Evolutionary conservation across 208 protist species (phyloP).

Genomic region (Herpetomonas samuelpessoai): DNA sequence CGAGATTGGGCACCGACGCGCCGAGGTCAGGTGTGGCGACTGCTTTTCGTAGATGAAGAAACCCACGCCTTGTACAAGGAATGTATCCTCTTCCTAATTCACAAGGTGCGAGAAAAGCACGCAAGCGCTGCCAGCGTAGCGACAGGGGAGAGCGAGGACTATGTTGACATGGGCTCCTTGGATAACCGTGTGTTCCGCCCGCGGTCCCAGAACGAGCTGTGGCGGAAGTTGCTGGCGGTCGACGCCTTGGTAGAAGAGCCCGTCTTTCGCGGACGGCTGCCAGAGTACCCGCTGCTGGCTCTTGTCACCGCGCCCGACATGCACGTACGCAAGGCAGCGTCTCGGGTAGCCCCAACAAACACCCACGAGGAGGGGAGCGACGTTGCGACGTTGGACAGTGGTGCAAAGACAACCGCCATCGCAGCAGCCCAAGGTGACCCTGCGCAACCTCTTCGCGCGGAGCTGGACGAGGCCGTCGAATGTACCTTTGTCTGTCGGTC

Average conservation of each 20-base stretch:
- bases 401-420: neutral
- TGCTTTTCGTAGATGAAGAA: constrained; percentile 21
- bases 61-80: constrained; percentile 45
- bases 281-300: constrained; percentile 22
- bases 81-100: constrained; percentile 34
- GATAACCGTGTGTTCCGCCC: neutral
- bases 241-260: constrained; percentile 19
- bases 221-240: constrained; percentile 20
- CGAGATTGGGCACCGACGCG: neutral
- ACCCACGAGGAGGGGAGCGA: neutral
- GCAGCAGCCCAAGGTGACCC: neutral
- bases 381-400: too few relatives aligned
- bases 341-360: too few relatives aligned
- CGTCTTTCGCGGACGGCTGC: constrained; percentile 15
- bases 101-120: constrained; percentile 1
- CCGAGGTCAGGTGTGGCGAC: constrained; percentile 6
- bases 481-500: constrained; percentile 24
- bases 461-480: constrained; percentile 31
- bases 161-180: neutral
- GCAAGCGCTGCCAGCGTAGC: neutral
- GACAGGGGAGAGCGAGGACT: neutral
- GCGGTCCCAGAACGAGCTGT: constrained; percentile 15
- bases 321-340: neutral
- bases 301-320: neutral
- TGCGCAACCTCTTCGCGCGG: constrained; percentile 8